These are phyloP conservation scores for Citrus reticulata DNA, from an alignment of 345 rosid species.

Conservation along the genomic window DNA sequence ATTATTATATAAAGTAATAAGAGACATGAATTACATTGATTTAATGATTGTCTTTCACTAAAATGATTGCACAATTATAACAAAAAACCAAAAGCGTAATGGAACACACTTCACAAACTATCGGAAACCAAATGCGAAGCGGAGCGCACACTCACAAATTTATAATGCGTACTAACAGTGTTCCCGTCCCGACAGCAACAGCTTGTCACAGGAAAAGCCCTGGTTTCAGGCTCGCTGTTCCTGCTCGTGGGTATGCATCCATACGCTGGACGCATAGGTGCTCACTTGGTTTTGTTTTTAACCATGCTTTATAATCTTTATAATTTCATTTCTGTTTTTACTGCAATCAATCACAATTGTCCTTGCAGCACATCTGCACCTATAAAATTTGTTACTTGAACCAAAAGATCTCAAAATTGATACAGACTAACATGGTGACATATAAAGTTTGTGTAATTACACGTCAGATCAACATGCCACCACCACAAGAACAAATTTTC, in stretches of 20 bases:
- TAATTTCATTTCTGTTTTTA: neutral
- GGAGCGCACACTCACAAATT: too few species aligned
- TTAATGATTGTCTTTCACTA: neutral
- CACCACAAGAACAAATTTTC: neutral
- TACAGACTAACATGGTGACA: neutral
- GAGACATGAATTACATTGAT: neutral
- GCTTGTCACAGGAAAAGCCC: too few species aligned
- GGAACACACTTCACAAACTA: too few species aligned
- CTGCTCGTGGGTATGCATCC: too few species aligned
- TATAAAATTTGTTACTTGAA: neutral
- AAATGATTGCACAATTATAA: neutral
- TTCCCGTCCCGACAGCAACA: too few species aligned
- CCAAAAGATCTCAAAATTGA: neutral
- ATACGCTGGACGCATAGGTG: too few species aligned
- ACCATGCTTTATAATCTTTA: neutral
- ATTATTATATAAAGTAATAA: too few species aligned
- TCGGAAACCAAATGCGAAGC: too few species aligned
- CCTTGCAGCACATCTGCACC: neutral
- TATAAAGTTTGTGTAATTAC: neutral
- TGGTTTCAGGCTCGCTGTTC: too few species aligned
- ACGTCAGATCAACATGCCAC: neutral
- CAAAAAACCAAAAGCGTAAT: neutral
- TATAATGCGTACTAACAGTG: neutral
- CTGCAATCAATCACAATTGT: neutral
- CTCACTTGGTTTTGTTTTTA: neutral